phyloP scores from a whole-genome alignment of 2,329 filamentous ascomycete genomes.

The Thielaviopsis ethacetica region DNA sequence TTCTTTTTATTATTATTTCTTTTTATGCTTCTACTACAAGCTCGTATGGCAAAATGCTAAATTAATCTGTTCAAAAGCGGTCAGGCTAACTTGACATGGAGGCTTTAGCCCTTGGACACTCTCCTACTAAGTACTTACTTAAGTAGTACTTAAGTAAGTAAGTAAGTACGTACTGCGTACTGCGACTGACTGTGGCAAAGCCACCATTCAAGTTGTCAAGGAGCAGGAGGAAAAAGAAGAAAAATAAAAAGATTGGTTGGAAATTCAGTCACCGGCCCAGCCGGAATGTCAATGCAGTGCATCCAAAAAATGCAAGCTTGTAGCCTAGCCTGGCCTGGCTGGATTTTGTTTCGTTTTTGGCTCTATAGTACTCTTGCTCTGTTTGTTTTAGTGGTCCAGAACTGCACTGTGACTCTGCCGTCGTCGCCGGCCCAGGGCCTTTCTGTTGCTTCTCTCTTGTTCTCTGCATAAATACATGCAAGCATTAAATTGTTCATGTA shows the following conservation, averaged over 20 bases:
- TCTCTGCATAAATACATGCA: neutral
- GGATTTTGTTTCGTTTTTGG: neutral
- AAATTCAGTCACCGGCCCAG: neutral
- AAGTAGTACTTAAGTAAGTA: no score
- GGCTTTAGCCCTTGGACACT: neutral
- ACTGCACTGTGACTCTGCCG: neutral
- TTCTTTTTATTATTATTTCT: no score
- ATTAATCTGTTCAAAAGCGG: neutral
- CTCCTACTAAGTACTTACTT: no score
- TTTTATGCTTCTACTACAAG: neutral
- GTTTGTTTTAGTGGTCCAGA: no score
- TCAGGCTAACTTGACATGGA: neutral
- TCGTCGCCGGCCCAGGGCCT: no score
- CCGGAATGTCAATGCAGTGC: neutral
- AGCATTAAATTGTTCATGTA: neutral
- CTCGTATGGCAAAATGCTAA: no score
- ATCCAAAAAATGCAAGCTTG: neutral
- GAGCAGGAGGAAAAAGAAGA: neutral
- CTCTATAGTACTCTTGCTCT: no score
- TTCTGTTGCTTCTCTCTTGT: neutral
- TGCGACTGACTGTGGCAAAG: no score
- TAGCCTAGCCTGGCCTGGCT: neutral
- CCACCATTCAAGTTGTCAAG: neutral
- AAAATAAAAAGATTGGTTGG: neutral
- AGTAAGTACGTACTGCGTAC: no score